Evolutionary conservation across 2,329 filamentous ascomycete species (phyloP).

Genomic region (Herpomyces periplanetae): DNA sequence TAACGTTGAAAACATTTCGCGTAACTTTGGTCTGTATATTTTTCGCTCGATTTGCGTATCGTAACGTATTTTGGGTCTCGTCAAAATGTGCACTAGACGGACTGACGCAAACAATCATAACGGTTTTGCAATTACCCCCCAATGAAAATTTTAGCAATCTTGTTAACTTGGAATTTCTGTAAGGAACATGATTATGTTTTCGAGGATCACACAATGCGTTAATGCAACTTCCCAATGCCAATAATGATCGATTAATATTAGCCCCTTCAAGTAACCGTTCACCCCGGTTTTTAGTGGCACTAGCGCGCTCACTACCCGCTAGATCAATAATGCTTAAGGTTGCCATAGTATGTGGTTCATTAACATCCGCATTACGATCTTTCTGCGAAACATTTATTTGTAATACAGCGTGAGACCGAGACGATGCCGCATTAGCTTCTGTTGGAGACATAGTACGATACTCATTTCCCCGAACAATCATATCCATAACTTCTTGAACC

Average conservation of each 20-base stretch:
- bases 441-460: slow-evolving; percentile 84
- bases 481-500: slow-evolving; percentile 78
- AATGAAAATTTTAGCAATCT: slow-evolving; percentile 82
- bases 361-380: slow-evolving; percentile 59
- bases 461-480: slow-evolving; percentile 81
- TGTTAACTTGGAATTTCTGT: slow-evolving; percentile 88
- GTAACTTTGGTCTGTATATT: slow-evolving; percentile 98
- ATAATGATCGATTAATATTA: slow-evolving; percentile 94
- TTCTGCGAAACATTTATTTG: slow-evolving; percentile 89
- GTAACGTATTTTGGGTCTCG: slow-evolving; percentile 84
- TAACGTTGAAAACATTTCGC: slow-evolving; percentile 95
- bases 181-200: slow-evolving; percentile 73
- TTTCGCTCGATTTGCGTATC: slow-evolving; percentile 89
- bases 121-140: slow-evolving; percentile 87
- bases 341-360: slow-evolving; percentile 88
- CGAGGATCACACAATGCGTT: slow-evolving; percentile 80
- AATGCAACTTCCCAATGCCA: slow-evolving; percentile 83
- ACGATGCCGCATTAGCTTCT: slow-evolving; percentile 85
- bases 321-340: slow-evolving; percentile 93
- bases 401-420: slow-evolving; percentile 74
- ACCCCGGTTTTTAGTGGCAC: slow-evolving; percentile 78
- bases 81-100: slow-evolving; percentile 89
- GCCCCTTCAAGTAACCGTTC: slow-evolving; percentile 68
- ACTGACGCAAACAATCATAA: slow-evolving; percentile 97
- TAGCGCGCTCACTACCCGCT: slow-evolving; percentile 75